phyloP scores from a whole-genome alignment of 345 rosid species.

The Reutealis trisperma region DNA sequence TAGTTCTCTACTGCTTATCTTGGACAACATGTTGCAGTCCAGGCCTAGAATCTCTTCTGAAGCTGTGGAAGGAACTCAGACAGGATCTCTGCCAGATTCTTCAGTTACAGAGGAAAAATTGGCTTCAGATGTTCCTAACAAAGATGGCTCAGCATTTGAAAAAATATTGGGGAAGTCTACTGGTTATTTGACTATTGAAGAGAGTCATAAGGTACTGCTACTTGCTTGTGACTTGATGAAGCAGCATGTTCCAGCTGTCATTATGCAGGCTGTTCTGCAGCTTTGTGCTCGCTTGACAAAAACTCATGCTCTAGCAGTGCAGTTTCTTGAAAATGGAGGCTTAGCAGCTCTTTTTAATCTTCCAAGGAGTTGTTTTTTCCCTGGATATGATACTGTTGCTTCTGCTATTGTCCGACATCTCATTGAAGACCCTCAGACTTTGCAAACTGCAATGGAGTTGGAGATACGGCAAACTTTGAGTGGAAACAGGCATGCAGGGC shows the following conservation, averaged over 20 bases:
- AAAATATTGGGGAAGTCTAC: conserved; percentile 75
- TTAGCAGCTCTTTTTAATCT: conserved; percentile 76
- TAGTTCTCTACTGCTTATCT: conserved; percentile 77
- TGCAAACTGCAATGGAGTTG: conserved; percentile 96
- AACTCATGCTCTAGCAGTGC: conserved; percentile 70
- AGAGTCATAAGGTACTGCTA: conserved; percentile 64
- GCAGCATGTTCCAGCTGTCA: conserved; percentile 78
- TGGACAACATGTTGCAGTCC: conserved; percentile 81
- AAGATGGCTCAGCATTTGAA: conserved; percentile 53
- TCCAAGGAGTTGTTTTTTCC: conserved; percentile 81
- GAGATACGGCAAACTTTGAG: conserved; percentile 82
- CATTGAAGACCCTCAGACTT: conserved; percentile 94
- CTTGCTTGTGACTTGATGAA: conserved; percentile 73
- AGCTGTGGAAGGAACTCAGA: conserved; percentile 44
- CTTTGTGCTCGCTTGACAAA: conserved; percentile 92
- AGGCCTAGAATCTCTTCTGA: conserved; percentile 58
- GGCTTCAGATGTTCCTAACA: conserved; percentile 48
- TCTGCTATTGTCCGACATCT: conserved; percentile 87
- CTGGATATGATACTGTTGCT: conserved; percentile 89
- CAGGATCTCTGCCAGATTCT: conserved; percentile 51
- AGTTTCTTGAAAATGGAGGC: conserved; percentile 86
- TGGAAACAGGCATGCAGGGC: conserved; percentile 74
- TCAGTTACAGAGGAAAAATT: conserved; percentile 40
- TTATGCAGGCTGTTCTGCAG: conserved; percentile 97
- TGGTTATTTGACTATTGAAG: conserved; percentile 74